Evolutionary conservation across 2,329 filamentous ascomycete genomes (phyloP), one percentile per base, ranked within the genome.

Genomic region (Penicillium sp.): DNA sequence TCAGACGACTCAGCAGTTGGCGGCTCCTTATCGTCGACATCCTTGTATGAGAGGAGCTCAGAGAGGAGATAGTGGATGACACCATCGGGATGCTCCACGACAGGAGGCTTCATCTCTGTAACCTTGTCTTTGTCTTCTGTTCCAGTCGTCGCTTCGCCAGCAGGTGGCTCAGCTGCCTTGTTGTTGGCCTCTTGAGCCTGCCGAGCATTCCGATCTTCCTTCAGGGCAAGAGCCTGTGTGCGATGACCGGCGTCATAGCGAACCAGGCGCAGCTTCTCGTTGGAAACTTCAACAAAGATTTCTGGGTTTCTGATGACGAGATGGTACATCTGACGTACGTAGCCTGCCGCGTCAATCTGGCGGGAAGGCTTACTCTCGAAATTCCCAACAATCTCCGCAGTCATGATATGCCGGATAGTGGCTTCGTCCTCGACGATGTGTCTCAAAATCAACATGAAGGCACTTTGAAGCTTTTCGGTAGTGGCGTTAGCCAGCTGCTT

Each of bases 401-500:
- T 81, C 86, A 98, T 96, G 51, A 95, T 84, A 64, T 96, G 88
- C 56, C 87, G 88, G 51, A 97, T 79, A 2, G 86, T 93, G 13
- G 90, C 85, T 43, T 95, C 89, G 62, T 98, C 94, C 69, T 98
- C 93, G 46, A 97, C 82, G 55, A 98, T 85, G 63, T 98, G 93
- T 36, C 94, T 84, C 38, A 98, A 74, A 45, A 96, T 85, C 9
- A 91, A 80, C 79, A 97, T 85, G 60, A 95, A 85, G 48, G 85
- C 79, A 52, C 79, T 78, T 52, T 85, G 81, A 8, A 98, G 78
- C 46, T 85, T 84, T 46, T 86, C 81, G 28, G 89, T 87, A 5
- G 87, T 86, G 28, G 83, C 79, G 26, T 86, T 87, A 18, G 88
- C 84, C 50, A 97, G 80, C 66, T 97, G 91, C 67, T 94, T 95